A percentile compares a stretch with the other conserved stretches of the same genome.
Evolutionary conservation across 768 basidiomycete species (phyloP).

Genomic region (Tulasnella sp.): DNA sequence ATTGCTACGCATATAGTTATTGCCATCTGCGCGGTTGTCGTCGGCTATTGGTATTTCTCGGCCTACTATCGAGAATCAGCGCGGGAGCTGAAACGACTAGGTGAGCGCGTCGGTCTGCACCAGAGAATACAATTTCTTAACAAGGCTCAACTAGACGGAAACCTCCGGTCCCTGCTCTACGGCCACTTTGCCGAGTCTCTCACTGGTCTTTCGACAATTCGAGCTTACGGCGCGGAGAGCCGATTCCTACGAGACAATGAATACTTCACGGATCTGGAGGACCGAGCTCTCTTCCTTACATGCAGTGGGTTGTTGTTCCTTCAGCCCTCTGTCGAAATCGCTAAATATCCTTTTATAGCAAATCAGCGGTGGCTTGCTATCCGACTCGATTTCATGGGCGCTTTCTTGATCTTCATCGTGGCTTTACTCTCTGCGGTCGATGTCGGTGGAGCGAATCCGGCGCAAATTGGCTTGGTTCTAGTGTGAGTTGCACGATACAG

Average conservation of each 20-base stretch:
- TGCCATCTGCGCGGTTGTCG: conserved; percentile 37
- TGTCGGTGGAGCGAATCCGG: conserved; percentile 45
- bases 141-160: conserved; percentile 38
- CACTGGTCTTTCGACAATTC: conserved; percentile 58
- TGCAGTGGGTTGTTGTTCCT: conserved; percentile 24
- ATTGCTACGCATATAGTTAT: conserved; percentile 37
- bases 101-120: no score
- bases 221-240: conserved; percentile 54
- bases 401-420: conserved; percentile 48
- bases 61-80: conserved; percentile 39
- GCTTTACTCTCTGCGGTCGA: conserved; percentile 52
- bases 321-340: background rate
- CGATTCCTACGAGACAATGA: conserved; percentile 57
- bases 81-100: conserved; percentile 15
- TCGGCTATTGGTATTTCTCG: conserved; percentile 54
- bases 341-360: background rate
- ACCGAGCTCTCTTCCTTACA: conserved; percentile 55
- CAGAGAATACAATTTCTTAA: background rate
- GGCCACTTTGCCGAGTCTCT: conserved; percentile 69
- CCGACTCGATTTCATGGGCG: conserved; percentile 59
- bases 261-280: conserved; percentile 61
- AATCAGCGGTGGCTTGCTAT: conserved; percentile 51
- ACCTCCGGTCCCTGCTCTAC: conserved; percentile 64
- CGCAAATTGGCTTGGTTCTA: conserved; percentile 62
- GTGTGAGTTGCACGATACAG: conserved; percentile 28